Evolutionary conservation across 2,329 filamentous ascomycete genomes (phyloP).

Genomic region (Monilinia laxa): DNA sequence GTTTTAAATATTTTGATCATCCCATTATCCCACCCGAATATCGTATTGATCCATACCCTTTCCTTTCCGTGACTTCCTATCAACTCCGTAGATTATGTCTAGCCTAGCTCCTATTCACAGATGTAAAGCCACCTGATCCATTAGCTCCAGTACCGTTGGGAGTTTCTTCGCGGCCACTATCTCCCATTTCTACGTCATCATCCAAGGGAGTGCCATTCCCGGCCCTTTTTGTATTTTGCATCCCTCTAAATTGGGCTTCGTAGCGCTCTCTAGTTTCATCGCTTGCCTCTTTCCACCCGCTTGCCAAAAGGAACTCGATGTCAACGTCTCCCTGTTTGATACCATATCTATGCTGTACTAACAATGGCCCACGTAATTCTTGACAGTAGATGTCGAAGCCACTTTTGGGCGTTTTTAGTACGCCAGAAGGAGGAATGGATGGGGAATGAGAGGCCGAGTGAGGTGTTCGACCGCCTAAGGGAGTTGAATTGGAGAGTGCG

Average conservation of each 20-base stretch:
- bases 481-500: constrained; percentile 19
- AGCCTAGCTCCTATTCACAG: constrained; percentile 35
- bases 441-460: constrained; percentile 24
- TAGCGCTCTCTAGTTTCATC: constrained; percentile 7
- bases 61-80: constrained; percentile 16
- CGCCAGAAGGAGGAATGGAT: constrained; percentile 21
- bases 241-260: constrained; percentile 5
- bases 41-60: constrained; percentile 5
- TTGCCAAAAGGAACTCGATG: constrained; percentile 35
- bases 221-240: constrained; percentile 16
- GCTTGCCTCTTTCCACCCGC: constrained; percentile 35
- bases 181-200: constrained; percentile 39
- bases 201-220: constrained; percentile 29
- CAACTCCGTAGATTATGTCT: constrained; percentile 21
- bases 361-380: constrained; percentile 34
- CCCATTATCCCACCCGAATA: constrained; percentile 5
- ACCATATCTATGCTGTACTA: constrained; percentile 31
- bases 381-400: constrained; percentile 38
- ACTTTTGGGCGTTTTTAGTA: constrained; percentile 29
- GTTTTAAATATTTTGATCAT: constrained; percentile 1
- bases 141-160: constrained; percentile 24
- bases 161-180: constrained; percentile 38
- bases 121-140: constrained; percentile 35
- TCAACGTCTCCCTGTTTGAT: constrained; percentile 36
- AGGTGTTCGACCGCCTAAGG: constrained; percentile 12